A percentile compares a stretch with the other conserved stretches of the same genome.
Evolutionary conservation across 331 rosid genomes (phyloP).

Genomic region (Rosa hybrid): DNA sequence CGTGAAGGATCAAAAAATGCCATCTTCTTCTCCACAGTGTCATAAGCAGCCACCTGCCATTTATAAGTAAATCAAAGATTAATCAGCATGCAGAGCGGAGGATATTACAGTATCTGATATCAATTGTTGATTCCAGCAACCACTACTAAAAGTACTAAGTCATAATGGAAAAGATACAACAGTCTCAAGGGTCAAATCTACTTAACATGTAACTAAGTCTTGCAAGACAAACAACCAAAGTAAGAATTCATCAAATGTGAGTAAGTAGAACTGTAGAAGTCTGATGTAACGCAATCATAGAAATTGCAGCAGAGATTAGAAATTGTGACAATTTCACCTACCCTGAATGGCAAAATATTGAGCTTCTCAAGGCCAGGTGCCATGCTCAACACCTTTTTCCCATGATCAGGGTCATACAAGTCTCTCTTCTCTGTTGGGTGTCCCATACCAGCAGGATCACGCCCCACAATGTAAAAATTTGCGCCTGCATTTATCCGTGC

Average conservation of each 20-base stretch:
- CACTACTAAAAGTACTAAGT: background rate
- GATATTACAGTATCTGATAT: background rate
- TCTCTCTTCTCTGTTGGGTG: slow-evolving; percentile 96
- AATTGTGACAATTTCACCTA: slow-evolving; percentile 29
- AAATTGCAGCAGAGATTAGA: background rate
- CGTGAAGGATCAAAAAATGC: slow-evolving; percentile 94
- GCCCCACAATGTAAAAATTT: slow-evolving; percentile 94
- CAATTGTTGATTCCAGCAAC: background rate
- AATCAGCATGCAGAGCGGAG: background rate
- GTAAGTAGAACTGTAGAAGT: background rate
- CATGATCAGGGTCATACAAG: slow-evolving; percentile 92
- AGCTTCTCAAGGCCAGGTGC: slow-evolving; percentile 99
- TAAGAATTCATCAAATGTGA: background rate
- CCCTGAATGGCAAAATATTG: slow-evolving; percentile 91
- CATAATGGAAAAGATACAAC: background rate
- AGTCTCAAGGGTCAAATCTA: background rate
- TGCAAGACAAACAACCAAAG: background rate
- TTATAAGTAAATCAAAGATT: background rate
- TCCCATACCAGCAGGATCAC: slow-evolving; percentile 99
- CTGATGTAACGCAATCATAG: background rate
- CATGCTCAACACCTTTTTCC: slow-evolving; percentile 92
- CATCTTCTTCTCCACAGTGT: slow-evolving; percentile 74
- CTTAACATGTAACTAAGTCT: background rate
- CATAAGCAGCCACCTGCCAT: slow-evolving; percentile 94
- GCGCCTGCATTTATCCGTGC: slow-evolving; percentile 97